Evolutionary conservation across 805 yeast genomes (phyloP), one percentile per base, ranked within the genome.

Genomic region (Metschnikowia dekortorum): DNA sequence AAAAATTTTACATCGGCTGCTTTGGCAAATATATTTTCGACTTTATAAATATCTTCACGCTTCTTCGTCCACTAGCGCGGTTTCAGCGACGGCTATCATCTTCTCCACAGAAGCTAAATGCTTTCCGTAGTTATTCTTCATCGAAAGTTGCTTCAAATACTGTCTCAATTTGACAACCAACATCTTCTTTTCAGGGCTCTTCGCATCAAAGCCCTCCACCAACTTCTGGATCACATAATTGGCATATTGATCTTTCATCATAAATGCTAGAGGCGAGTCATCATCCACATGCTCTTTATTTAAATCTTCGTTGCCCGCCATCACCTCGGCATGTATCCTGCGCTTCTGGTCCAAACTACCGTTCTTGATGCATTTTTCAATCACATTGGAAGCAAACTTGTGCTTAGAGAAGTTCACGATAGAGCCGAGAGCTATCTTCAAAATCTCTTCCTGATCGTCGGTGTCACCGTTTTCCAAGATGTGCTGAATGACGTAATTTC

Each of bases 181-280:
- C 31, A 82, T 65, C 45, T 75, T 82, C 68, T 87, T 85, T 60
- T 87, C 87, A 34, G 76, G 76, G 42, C 86, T 86, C 38, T 61
- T 67, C 7, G 76, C 68, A 53, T 80, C 81, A 37, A 91, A 80
- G 2, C 87, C 85, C 54, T 89, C 96, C 39, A 94, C 91, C 60
- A 94, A 78, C 66, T 92, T 91, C 68, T 94, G 99, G 46, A 94
- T 89, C 43, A 94, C 99, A 64, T 94, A 94, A 68, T 94, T 94
- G 26, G 98, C 99, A 70, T 86, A 94, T 66, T 94, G 98, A 67
- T 94, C 99, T 65, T 89, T 89, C 89, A 94, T 90, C 98, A 94
- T 91, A 52, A 85, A 74, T 26, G 91, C 87, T 58, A 94, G 75
- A 8, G 95, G 83, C 1, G 87, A 78, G 47, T 79, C 79, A 56